Base-by-base conservation (phyloP, 441 rosid genomes). In the Populus hybrid region DNA sequence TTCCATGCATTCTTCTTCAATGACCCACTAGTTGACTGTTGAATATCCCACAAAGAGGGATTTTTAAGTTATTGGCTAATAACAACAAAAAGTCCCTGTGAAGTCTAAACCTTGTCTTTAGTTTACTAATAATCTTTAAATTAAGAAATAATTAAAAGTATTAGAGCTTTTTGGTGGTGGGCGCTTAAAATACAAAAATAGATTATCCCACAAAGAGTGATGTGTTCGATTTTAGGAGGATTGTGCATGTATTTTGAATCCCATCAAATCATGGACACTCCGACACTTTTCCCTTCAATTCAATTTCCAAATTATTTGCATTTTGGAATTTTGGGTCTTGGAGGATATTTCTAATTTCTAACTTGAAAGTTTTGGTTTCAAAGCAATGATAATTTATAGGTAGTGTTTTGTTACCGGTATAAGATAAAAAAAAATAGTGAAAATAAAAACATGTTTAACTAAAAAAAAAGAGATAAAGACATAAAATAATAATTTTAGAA, bases 11-110 rank as follows among this genome's bases (percentile, higher is more conserved):
- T 70, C 75, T 79, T 71, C 78, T 24, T 7, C 3, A 65, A 10
- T 40, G 79, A 73, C 83, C 81, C 83, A 21, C 74, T 21, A 72
- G 83, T 83, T 81, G 82, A 86, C 85, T 5, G n/a, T 75, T 34
- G 23, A 53, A 71, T 23, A 61, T 66, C 28, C 79, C 24, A 71
- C 32, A 1, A 53, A 6, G 6, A 1, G 6, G 16, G 34, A 12
- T 57, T 1, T 50, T 70, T 61, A 24, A 24, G 24, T 24, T 50
- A 68, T 70, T 30, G 76, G 76, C 70, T 85, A 79, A 76, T 77
- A 57, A 28, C 72, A 74, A 82, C 81, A 80, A 40, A 80, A 64
- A 42, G 50, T 35, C 35, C 26, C 61, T 40, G 28, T 16, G 40
- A 76, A 28, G 75, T 69, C 67, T 53, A 65, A 32, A n/a, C 1